Evolutionary conservation across 805 yeast species (phyloP), one percentile per base, ranked within the genome.

Genomic region (Metahyphopichia silvanorum): DNA sequence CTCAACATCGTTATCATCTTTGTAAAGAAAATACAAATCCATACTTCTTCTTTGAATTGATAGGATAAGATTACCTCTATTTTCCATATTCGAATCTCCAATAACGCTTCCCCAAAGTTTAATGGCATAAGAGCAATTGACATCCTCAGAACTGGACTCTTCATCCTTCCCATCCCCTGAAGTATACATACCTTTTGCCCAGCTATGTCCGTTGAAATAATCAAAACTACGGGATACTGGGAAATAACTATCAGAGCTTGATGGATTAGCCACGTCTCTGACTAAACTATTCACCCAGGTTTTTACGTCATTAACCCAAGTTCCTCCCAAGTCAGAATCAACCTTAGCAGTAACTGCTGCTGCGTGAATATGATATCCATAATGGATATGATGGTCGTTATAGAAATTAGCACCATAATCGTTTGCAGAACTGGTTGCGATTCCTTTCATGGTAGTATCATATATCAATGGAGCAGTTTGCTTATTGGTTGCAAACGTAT

Each of bases 181-280:
- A 9, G 68, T 73, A 46, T 71, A 75, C 15, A 83, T 49, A 3
- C 91, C 91, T 40, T 74, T 72, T 6, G 89, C 88, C 79, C 85
- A 80, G 18, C 84, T 75, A 49, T 83, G 91, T 6, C 91, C 89
- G 41, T 66, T 60, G 56, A 56, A 83, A 77, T 84, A 83, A 53
- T 82, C 88, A 56, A 82, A 83, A 34, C 68, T 63, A 38, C 89
- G 68, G 26, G 69, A 76, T 8, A 70, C 74, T 3, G 91, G 89
- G 66, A 80, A 83, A 39, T 69, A 71, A 1, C 50, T 23, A 43
- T 79, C 85, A 12, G 55, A 53, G 3, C 47, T 42, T 11, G 74
- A 60, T 4, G 88, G 86, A 46, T 80, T 81, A 24, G 82, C 80
- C 16, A 76, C 79, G 47, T 84, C 89, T 40, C 87, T 67, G 4